A percentile compares a stretch with the other conserved stretches of the same genome.
These are phyloP conservation scores for Cichorium intybus DNA, from an alignment of 140 eudicot species.

Conservation along the genomic window DNA sequence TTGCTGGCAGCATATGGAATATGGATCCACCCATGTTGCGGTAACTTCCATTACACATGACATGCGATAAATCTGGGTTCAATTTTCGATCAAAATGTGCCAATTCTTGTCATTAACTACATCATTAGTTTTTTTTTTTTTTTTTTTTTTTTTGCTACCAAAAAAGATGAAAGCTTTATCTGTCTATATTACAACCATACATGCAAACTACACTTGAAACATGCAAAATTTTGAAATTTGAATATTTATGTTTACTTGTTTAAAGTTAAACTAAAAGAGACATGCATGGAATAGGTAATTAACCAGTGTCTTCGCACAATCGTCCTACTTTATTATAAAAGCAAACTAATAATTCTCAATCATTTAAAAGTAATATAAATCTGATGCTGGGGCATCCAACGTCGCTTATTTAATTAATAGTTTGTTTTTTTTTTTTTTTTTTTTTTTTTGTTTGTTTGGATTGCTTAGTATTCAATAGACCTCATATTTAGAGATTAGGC, in stretches of 20 bases:
- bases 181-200: background rate
- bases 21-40: background rate
- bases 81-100: background rate
- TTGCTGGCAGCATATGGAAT: conserved; percentile 23
- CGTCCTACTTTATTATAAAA: no score
- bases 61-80: background rate
- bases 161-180: background rate
- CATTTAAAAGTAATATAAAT: no score
- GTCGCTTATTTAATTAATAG: no score
- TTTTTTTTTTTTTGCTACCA: background rate
- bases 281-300: background rate
- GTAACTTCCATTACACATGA: conserved; percentile 3
- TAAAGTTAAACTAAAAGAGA: background rate
- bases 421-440: no score
- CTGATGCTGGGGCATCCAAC: no score
- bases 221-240: background rate
- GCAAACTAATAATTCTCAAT: no score
- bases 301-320: no score
- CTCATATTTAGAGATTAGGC: no score
- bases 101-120: background rate
- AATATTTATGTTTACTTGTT: background rate
- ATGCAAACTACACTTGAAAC: background rate
- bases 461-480: no score
- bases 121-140: background rate
- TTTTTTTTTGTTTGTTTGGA: no score